Base-by-base conservation (phyloP, 2,329 filamentous ascomycete species). In the Microdochium bolleyi region DNA sequence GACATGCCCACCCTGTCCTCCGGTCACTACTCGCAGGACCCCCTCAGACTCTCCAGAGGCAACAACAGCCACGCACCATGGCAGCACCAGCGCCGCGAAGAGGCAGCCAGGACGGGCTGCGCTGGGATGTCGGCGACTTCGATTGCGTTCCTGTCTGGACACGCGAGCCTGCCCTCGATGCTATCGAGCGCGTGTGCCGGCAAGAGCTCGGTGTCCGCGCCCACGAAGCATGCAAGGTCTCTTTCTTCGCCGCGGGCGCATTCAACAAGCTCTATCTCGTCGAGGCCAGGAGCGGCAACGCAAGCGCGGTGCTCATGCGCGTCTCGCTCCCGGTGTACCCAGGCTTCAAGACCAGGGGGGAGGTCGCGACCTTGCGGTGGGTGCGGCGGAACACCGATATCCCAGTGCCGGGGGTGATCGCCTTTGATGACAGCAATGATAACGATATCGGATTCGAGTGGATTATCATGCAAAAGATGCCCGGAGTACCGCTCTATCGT, bases 401-500 rank as follows among this genome's bases (percentile, higher is more conserved):
- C 2, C 69, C 65, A 0, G 63, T 72, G 0, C 63, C 70, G 0
- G 52, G 57, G 0, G 60, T 73, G 16, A 25, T 70, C 16, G 65
- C 64, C 1, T 71, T 59, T 41, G 64, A 70, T 44, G 59, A 64
- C 34, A 60, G 57, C 4, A 51, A 49, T 21, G 48, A 58, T 11
- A 71, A 69, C 49, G 60, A 64, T 24, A 60, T 72, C 34, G 67
- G 67, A 0, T 70, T 67, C 34, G 69, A 72, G 59, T 73, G 69
- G 69, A 68, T 72, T 5, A 8, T 34, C 8, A 34, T 34, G 30
- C 8, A 34, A 14, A 8, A 14, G 30, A 34, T 34, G 30, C 30
- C 8, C 8, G 30, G 30, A 34, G 14, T 34, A 8, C 30, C 30
- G 14, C 8, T 14, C 8, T 34, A 14, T 8, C 30, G 30, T 8